Evolutionary conservation across 148 eudicot species (phyloP).

Genomic region (Polygonum aviculare): DNA sequence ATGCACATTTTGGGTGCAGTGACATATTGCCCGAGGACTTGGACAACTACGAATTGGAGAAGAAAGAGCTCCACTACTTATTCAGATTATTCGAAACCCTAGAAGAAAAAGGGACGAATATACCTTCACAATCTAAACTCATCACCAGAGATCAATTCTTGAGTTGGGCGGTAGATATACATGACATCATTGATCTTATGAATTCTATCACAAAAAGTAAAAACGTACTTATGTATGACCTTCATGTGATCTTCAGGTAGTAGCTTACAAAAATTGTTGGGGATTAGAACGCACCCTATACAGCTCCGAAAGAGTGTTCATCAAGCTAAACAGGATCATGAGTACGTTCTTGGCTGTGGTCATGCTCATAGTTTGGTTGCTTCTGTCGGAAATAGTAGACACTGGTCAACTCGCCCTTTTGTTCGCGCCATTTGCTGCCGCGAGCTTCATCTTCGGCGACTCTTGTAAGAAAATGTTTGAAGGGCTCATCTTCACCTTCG

Average conservation of each 20-base stretch:
- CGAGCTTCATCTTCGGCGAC: slow-evolving; percentile 36
- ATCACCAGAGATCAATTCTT: slow-evolving; percentile 1
- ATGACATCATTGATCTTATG: background rate
- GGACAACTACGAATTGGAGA: background rate
- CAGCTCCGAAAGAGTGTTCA: slow-evolving; percentile 1
- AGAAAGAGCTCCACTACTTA: too few relatives aligned
- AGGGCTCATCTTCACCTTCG: slow-evolving; percentile 36
- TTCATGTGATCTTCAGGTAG: background rate
- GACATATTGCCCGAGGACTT: slow-evolving; percentile 2
- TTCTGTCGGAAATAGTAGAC: slow-evolving; percentile 28
- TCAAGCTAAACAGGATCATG: slow-evolving; percentile 28
- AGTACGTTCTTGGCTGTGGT: slow-evolving; percentile 23
- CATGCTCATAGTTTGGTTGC: slow-evolving; percentile 29
- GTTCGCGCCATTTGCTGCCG: slow-evolving; percentile 32
- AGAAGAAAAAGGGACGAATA: too few relatives aligned
- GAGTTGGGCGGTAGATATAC: background rate
- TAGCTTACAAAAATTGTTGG: slow-evolving; percentile 3
- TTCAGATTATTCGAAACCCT: too few relatives aligned
- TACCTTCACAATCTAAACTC: background rate
- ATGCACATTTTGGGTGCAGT: background rate
- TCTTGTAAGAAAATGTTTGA: slow-evolving; percentile 43
- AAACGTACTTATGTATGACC: too few relatives aligned
- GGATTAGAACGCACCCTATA: background rate
- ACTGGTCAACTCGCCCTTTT: slow-evolving; percentile 26
- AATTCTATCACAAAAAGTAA: background rate